Percentiles rank a stretch among this genome's conserved stretches.
Evolutionary conservation across 1,284 basidiomycete species (phyloP).

Genomic region (Naganishia liquefaciens): DNA sequence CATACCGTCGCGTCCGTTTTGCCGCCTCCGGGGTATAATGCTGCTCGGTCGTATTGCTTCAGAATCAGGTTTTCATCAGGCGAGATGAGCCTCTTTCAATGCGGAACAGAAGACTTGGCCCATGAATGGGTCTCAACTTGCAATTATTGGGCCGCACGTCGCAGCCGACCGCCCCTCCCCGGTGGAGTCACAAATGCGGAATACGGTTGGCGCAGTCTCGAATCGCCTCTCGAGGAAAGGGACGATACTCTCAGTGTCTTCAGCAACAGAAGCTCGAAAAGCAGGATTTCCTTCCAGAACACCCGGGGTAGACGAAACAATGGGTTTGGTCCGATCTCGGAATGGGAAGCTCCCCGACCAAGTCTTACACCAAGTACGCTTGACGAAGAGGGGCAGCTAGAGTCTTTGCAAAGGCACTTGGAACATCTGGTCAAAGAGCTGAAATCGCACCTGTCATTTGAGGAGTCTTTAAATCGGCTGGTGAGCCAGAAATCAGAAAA

Average conservation of each 20-base stretch:
- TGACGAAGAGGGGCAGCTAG: slow-evolving; percentile 87
- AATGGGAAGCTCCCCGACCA: slow-evolving; percentile 88
- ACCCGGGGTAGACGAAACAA: slow-evolving; percentile 28
- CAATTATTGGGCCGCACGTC: slow-evolving; percentile 97
- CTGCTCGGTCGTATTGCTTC: slow-evolving; percentile 88
- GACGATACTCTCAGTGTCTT: slow-evolving; percentile 66
- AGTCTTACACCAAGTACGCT: slow-evolving; percentile 80
- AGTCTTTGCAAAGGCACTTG: slow-evolving; percentile 80
- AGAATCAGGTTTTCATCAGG: slow-evolving; percentile 86
- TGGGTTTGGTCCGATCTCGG: slow-evolving; percentile 47
- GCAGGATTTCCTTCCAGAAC: slow-evolving; percentile 31
- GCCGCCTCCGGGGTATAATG: slow-evolving; percentile 87
- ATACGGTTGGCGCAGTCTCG: slow-evolving; percentile 75
- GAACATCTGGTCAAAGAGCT: slow-evolving; percentile 73
- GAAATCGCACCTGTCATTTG: slow-evolving; percentile 76
- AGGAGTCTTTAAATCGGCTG: slow-evolving; percentile 77
- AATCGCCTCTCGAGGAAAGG: slow-evolving; percentile 56
- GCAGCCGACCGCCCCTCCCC: slow-evolving; percentile 86
- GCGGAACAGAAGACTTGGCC: slow-evolving; percentile 94
- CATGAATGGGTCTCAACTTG: slow-evolving; percentile 98
- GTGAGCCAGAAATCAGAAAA: slow-evolving; percentile 61
- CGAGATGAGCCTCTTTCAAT: slow-evolving; percentile 93
- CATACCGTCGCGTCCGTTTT: slow-evolving; percentile 85
- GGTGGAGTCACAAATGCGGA: slow-evolving; percentile 99
- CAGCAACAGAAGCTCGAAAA: slow-evolving; percentile 58